Evolutionary conservation across 2,329 filamentous ascomycete species (phyloP).

Genomic region (Sclerotinia sclerotiorum): DNA sequence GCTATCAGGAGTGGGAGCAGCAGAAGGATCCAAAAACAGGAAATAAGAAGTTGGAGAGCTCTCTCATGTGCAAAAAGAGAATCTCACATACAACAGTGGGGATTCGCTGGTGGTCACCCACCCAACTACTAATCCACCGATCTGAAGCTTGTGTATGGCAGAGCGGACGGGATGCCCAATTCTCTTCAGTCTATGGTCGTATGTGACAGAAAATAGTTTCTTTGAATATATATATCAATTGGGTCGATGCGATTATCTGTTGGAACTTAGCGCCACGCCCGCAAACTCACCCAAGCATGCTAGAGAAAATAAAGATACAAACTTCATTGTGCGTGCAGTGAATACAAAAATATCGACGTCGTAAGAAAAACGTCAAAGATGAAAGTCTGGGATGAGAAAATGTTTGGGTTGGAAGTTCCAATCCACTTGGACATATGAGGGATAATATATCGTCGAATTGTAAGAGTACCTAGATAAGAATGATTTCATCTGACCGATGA

Average conservation of each 20-base stretch:
- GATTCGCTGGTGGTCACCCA: background rate
- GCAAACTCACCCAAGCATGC: background rate
- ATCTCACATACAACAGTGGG: background rate
- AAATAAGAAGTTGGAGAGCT: no score
- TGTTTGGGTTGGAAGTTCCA: background rate
- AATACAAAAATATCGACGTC: background rate
- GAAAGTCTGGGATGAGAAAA: background rate
- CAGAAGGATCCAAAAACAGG: no score
- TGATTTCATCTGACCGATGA: background rate
- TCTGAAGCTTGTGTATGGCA: background rate
- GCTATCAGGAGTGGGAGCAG: no score
- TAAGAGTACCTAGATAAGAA: background rate
- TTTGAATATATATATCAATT: background rate
- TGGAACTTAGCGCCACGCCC: background rate
- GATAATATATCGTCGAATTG: background rate
- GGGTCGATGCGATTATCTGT: background rate
- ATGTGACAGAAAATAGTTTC: background rate
- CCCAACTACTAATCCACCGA: background rate
- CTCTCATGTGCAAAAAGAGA: no score
- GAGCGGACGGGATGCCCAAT: background rate
- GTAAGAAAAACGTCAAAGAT: background rate
- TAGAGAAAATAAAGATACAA: no score
- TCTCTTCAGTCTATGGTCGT: background rate
- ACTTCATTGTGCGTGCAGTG: background rate
- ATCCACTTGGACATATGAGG: background rate